Percentiles rank a stretch among this genome's conserved stretches.
Evolutionary conservation across 2,329 filamentous ascomycete genomes (phyloP).

Genomic region (Aspergillus pseudonomiae): DNA sequence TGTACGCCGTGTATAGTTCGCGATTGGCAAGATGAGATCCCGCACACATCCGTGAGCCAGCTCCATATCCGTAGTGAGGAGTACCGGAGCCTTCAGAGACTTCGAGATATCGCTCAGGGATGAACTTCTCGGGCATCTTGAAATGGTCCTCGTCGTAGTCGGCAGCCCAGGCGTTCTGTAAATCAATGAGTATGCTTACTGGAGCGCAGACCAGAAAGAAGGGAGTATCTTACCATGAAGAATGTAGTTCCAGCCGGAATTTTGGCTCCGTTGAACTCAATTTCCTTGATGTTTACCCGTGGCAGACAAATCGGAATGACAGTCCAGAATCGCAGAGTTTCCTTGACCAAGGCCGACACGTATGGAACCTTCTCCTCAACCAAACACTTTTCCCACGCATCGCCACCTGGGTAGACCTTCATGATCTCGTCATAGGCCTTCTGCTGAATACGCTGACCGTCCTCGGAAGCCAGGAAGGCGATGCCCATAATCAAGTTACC

Average conservation of each 20-base stretch:
- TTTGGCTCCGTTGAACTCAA: slow-evolving; percentile 66
- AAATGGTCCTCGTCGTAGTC: slow-evolving; percentile 73
- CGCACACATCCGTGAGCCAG: slow-evolving; percentile 65
- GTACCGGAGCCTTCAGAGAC: slow-evolving; percentile 55
- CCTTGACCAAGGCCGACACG: slow-evolving; percentile 76
- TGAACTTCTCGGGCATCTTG: slow-evolving; percentile 63
- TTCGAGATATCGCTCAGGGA: slow-evolving; percentile 71
- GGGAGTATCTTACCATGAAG: slow-evolving; percentile 63
- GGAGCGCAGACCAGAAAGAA: no score
- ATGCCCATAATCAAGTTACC: slow-evolving; percentile 80
- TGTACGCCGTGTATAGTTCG: slow-evolving; percentile 63
- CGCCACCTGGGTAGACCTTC: slow-evolving; percentile 70
- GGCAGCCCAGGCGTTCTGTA: slow-evolving; percentile 70
- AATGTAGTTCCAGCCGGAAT: slow-evolving; percentile 79
- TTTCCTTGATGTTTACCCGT: slow-evolving; percentile 70
- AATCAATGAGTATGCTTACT: slow-evolving; percentile 3
- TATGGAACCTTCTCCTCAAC: slow-evolving; percentile 76
- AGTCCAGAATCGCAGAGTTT: slow-evolving; percentile 76
- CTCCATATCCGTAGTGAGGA: slow-evolving; percentile 65
- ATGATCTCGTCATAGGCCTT: slow-evolving; percentile 72
- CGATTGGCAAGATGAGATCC: slow-evolving; percentile 66
- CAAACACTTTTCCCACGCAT: slow-evolving; percentile 75
- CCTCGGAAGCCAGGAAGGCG: slow-evolving; percentile 69
- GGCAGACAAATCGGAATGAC: slow-evolving; percentile 80
- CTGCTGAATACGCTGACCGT: slow-evolving; percentile 71